Evolutionary conservation across 148 eudicot species (phyloP).

Genomic region (Nepenthes mirabilis): DNA sequence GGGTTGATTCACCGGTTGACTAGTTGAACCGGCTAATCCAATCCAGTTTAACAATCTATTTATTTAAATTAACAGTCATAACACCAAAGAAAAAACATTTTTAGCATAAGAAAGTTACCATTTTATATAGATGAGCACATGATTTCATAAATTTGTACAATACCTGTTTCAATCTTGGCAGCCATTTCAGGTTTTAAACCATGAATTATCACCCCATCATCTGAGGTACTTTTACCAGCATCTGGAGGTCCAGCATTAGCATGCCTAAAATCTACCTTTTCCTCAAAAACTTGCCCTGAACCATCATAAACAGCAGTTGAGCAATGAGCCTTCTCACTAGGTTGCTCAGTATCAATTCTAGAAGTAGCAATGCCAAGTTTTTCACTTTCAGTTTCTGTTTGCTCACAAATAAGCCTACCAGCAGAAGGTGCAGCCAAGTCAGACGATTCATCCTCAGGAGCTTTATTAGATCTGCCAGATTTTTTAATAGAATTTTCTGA

Average conservation of each 20-base stretch:
- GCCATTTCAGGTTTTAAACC: neutral
- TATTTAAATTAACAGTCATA: neutral
- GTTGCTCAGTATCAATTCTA: neutral
- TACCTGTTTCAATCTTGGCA: neutral
- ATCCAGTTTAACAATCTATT: neutral
- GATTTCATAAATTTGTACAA: neutral
- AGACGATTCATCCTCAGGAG: neutral
- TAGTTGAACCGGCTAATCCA: too few species aligned
- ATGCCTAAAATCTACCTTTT: neutral
- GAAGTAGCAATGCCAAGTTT: conserved; percentile 7
- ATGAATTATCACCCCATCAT: neutral
- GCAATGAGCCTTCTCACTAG: neutral
- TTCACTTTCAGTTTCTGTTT: conserved; percentile 5
- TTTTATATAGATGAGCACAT: neutral
- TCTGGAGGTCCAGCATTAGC: neutral
- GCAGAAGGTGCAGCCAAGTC: neutral
- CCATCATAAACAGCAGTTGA: neutral
- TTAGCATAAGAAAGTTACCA: neutral
- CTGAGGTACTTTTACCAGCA: neutral
- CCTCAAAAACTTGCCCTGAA: neutral
- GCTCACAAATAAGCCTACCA: neutral
- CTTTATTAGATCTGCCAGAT: neutral
- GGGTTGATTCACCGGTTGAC: too few species aligned
- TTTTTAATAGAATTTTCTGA: neutral
- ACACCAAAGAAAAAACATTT: neutral